Conservation (phyloP, 1,139 yeast genomes). For the Suhomyces bokatorum region DNA sequence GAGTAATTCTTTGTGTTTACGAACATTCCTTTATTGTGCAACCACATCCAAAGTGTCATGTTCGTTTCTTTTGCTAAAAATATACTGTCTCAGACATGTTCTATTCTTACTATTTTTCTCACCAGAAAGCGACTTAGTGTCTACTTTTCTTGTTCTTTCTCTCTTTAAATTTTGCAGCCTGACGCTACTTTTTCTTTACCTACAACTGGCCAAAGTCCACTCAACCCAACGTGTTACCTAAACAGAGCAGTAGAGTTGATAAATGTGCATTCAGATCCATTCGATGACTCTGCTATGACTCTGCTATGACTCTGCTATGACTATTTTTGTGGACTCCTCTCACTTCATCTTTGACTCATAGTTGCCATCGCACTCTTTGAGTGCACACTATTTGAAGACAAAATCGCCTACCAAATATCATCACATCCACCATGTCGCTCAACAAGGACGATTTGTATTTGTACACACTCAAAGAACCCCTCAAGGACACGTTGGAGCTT, state of each 20-base stretch:
- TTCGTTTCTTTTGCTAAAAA: background rate
- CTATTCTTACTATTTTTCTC: background rate
- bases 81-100: background rate
- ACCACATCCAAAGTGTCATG: no score
- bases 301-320: background rate
- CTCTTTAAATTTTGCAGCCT: no score
- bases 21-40: no score
- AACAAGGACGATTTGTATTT: slow-evolving; percentile 49
- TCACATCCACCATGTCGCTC: slow-evolving; percentile 8
- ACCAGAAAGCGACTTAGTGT: no score
- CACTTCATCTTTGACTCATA: background rate
- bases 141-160: no score
- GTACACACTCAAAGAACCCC: slow-evolving; percentile 45
- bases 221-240: no score
- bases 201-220: no score
- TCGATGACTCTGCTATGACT: no score
- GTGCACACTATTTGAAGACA: background rate
- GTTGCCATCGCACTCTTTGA: slow-evolving; percentile 1
- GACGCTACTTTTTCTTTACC: no score
- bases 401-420: background rate
- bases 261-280: no score
- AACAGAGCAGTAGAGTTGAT: no score
- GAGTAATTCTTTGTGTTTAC: no score
- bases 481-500: slow-evolving; percentile 52
- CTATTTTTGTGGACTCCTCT: background rate